Conservation (phyloP, 2,329 filamentous ascomycete genomes). For the Aspergillus pseudoglaucus region DNA sequence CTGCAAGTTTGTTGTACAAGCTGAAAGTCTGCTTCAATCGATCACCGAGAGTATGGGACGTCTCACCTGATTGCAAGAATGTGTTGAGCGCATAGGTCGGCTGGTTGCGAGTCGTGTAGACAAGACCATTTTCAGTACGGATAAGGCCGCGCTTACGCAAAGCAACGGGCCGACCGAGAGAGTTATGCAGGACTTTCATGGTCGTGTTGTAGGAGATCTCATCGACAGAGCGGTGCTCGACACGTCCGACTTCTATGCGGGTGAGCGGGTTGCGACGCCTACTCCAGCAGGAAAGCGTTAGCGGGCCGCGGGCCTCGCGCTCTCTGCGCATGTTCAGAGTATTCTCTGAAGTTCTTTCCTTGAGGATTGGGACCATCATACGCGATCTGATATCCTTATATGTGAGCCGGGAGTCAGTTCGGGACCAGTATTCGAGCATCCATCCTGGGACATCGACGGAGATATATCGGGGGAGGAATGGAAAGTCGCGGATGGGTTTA, state of each 20-base stretch:
- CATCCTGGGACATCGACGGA: conserved; percentile 17
- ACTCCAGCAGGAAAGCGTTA: conserved; percentile 23
- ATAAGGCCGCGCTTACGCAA: conserved; percentile 14
- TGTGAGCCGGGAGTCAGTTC: conserved; percentile 19
- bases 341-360: conserved; percentile 16
- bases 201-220: conserved; percentile 23
- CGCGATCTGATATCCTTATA: conserved; percentile 24
- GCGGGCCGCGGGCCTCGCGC: conserved; percentile 17
- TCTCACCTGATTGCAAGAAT: conserved; percentile 11
- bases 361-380: conserved; percentile 13
- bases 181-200: conserved; percentile 14
- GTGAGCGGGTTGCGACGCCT: conserved; percentile 11
- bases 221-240: conserved; percentile 16
- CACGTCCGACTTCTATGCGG: conserved; percentile 20
- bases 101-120: not conserved
- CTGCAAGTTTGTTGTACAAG: conserved; percentile 12
- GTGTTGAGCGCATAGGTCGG: conserved; percentile 11
- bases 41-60: conserved; percentile 8
- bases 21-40: conserved; percentile 9
- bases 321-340: conserved; percentile 22
- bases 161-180: not conserved
- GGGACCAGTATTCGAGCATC: conserved; percentile 27
- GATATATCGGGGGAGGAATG: conserved; percentile 24
- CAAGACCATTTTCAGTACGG: not conserved
- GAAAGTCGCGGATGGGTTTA: conserved; percentile 15